Conservation (phyloP, 805 yeast species). For the Allodekkera sacchari region DNA sequence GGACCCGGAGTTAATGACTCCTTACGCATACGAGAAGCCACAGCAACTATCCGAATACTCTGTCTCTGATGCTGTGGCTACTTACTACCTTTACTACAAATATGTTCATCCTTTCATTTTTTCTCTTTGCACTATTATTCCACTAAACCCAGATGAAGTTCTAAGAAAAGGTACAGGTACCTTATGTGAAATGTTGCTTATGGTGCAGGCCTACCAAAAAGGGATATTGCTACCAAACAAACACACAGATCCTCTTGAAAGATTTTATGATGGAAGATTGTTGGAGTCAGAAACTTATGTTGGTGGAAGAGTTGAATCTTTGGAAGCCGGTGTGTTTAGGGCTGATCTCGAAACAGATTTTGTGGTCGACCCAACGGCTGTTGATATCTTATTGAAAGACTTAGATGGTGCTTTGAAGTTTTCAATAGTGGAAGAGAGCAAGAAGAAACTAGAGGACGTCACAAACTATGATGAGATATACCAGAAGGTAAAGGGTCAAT, state of each 20-base stretch:
- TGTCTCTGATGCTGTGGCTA: constrained; percentile 98
- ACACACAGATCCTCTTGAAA: constrained; percentile 86
- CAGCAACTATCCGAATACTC: constrained; percentile 92
- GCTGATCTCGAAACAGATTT: constrained; percentile 76
- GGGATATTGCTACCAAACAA: constrained; percentile 84
- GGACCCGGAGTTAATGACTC: constrained; percentile 97
- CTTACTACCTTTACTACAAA: constrained; percentile 90
- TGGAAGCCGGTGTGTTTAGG: constrained; percentile 96
- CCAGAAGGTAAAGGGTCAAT: constrained; percentile 41
- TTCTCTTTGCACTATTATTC: constrained; percentile 91
- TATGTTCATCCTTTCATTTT: constrained; percentile 96
- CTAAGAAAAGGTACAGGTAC: constrained; percentile 98
- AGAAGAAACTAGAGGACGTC: constrained; percentile 65
- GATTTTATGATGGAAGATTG: constrained; percentile 91
- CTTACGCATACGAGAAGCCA: constrained; percentile 91
- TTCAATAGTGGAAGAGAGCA: constrained; percentile 75
- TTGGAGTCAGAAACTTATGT: constrained; percentile 95
- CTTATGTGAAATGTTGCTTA: constrained; percentile 90
- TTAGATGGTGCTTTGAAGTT: constrained; percentile 73
- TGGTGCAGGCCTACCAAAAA: constrained; percentile 88
- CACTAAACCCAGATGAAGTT: constrained; percentile 93
- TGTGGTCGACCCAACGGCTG: constrained; percentile 68
- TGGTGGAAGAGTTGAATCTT: constrained; percentile 96
- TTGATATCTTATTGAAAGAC: constrained; percentile 70
- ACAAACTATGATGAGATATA: constrained; percentile 72